These are phyloP conservation scores for Rhododendron simsii DNA, from an alignment of 148 eudicot species.

Conservation along the genomic window DNA sequence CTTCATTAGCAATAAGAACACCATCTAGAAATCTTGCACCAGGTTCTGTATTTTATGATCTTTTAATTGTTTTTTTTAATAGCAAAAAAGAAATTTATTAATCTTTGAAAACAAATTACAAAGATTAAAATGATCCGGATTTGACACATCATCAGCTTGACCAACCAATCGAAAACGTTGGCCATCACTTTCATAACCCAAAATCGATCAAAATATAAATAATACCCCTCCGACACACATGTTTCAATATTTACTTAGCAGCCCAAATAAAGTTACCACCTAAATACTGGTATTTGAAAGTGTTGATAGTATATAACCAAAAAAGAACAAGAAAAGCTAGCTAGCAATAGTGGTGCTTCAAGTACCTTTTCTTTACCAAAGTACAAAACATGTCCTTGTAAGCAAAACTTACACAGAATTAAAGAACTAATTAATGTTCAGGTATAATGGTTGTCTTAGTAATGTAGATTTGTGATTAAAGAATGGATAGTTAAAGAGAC, in stretches of 20 bases:
- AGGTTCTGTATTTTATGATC: too few species aligned
- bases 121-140: too few species aligned
- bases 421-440: background rate
- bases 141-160: background rate
- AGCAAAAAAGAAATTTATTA: too few species aligned
- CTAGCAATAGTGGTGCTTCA: background rate
- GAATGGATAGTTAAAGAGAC: background rate
- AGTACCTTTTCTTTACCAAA: background rate
- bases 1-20: too few species aligned
- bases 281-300: background rate
- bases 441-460: background rate
- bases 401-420: background rate
- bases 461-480: background rate
- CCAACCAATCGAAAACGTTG: background rate
- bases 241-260: background rate
- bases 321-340: too few species aligned
- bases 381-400: background rate
- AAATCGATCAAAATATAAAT: background rate
- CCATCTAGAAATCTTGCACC: too few species aligned
- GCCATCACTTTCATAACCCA: background rate
- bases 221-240: background rate
- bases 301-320: background rate
- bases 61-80: too few species aligned
- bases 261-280: background rate
- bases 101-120: too few species aligned